phyloP scores from a whole-genome alignment of 1,284 basidiomycete genomes.

The Moesziomyces aphidis region DNA sequence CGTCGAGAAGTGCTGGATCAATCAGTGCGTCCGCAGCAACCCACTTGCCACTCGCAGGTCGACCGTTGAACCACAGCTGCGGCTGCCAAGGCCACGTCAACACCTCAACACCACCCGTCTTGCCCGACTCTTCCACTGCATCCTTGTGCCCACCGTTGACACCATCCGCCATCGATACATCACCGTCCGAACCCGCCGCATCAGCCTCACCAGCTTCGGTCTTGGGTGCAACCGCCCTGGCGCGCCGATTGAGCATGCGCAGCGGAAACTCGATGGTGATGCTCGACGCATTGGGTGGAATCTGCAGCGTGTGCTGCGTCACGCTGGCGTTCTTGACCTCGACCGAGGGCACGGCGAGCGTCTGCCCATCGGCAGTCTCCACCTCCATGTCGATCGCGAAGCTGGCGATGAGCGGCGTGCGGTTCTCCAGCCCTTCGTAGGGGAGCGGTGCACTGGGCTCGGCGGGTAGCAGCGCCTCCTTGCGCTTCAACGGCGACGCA shows the following conservation, averaged over 20 bases:
- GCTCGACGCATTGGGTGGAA: slow-evolving; percentile 32
- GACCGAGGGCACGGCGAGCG: slow-evolving; percentile 10
- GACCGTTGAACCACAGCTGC: slow-evolving; percentile 36
- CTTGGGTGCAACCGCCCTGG: background rate
- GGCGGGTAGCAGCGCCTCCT: slow-evolving; percentile 24
- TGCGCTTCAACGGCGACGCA: slow-evolving; percentile 28
- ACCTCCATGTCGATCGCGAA: slow-evolving; percentile 42
- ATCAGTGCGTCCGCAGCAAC: slow-evolving; percentile 9
- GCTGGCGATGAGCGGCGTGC: slow-evolving; percentile 25
- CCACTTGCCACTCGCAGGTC: slow-evolving; percentile 18
- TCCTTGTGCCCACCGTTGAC: background rate
- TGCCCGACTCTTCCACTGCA: background rate
- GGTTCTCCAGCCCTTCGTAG: slow-evolving; percentile 31
- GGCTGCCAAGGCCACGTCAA: slow-evolving; percentile 38
- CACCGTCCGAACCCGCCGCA: slow-evolving; percentile 9
- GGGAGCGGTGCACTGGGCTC: slow-evolving; percentile 9
- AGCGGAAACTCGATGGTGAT: slow-evolving; percentile 38
- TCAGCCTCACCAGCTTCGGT: background rate
- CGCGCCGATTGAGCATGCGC: slow-evolving; percentile 15
- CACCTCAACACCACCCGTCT: background rate
- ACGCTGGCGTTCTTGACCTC: slow-evolving; percentile 32
- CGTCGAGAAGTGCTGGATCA: slow-evolving; percentile 18
- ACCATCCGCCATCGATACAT: slow-evolving; percentile 17
- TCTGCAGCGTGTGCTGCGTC: slow-evolving; percentile 43
- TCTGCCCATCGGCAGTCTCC: slow-evolving; percentile 26